Conservation (phyloP, 2,329 filamentous ascomycete species). For the Leptosphaerulina australis region DNA sequence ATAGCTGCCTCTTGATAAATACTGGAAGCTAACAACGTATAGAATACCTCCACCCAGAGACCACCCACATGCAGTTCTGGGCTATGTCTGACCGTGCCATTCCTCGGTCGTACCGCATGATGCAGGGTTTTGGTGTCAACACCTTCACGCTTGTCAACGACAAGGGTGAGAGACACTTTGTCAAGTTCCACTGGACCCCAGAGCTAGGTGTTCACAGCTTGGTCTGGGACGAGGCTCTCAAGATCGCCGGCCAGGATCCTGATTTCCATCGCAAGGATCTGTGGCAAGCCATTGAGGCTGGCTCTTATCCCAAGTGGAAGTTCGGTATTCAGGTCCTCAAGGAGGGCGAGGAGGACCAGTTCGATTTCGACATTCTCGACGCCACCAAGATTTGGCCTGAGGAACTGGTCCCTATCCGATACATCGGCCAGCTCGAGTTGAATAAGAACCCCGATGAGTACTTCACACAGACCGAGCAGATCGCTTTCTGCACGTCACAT, state of each 20-base stretch:
- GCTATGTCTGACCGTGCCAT: conserved; percentile 76
- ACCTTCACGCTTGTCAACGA: conserved; percentile 73
- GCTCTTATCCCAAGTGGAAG: conserved; percentile 76
- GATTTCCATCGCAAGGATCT: conserved; percentile 84
- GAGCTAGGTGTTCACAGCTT: conserved; percentile 77
- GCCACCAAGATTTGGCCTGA: conserved; percentile 88
- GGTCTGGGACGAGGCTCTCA: conserved; percentile 80
- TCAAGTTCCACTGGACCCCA: conserved; percentile 79
- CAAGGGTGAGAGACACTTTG: conserved; percentile 71
- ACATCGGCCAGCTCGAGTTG: conserved; percentile 79
- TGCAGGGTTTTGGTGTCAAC: conserved; percentile 86
- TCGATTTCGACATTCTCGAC: conserved; percentile 85
- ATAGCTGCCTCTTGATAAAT: too few relatives aligned
- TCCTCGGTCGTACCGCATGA: conserved; percentile 78
- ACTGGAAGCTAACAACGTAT: too few relatives aligned
- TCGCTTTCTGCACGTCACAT: conserved; percentile 81
- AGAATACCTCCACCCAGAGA: conserved; percentile 66
- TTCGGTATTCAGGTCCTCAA: conserved; percentile 81
- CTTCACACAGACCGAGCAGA: conserved; percentile 82
- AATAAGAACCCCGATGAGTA: conserved; percentile 82
- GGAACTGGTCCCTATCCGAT: conserved; percentile 73
- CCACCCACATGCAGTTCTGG: conserved; percentile 82
- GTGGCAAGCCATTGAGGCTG: conserved; percentile 73
- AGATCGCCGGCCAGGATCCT: conserved; percentile 67
- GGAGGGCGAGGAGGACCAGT: conserved; percentile 73